Percentiles rank a stretch among this genome's conserved stretches.
These are phyloP conservation scores for Sanghuangporus baumii DNA, from an alignment of 1,284 basidiomycete genomes.

Conservation along the genomic window DNA sequence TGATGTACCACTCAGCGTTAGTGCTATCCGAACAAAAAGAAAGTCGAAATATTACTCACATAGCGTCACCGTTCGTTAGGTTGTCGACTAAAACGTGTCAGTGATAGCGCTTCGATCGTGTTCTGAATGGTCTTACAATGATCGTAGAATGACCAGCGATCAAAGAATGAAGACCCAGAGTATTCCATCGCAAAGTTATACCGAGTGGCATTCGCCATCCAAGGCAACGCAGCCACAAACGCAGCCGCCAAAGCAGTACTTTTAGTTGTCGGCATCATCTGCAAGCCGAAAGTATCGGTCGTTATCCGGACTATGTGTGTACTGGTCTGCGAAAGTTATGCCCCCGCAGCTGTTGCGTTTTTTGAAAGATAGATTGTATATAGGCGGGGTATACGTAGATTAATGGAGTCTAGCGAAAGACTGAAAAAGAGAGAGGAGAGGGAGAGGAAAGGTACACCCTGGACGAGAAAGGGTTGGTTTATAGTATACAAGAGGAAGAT, in stretches of 20 bases:
- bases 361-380: no score
- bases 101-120: background rate
- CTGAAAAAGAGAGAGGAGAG: background rate
- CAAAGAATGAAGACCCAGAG: constrained; percentile 46
- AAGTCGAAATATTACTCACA: constrained; percentile 30
- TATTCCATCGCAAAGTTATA: constrained; percentile 46
- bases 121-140: constrained; percentile 32
- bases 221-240: background rate
- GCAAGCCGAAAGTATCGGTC: background rate
- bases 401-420: background rate
- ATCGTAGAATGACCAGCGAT: constrained; percentile 51
- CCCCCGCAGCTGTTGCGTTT: background rate
- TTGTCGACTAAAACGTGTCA: constrained; percentile 47
- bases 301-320: background rate
- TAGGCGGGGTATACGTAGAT: background rate
- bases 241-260: background rate
- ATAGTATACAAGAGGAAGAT: background rate
- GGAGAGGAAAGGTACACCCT: background rate
- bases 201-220: constrained; percentile 1
- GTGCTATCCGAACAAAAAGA: background rate
- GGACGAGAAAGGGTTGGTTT: background rate
- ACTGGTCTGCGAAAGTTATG: background rate
- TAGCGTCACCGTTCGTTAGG: constrained; percentile 64
- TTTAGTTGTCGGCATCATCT: constrained; percentile 3
- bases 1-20: constrained; percentile 23